Evolutionary conservation across 23 red algal genomes (phyloP), one percentile per base, ranked within the genome.

Genomic region (Cyanidioschyzon merolae): DNA sequence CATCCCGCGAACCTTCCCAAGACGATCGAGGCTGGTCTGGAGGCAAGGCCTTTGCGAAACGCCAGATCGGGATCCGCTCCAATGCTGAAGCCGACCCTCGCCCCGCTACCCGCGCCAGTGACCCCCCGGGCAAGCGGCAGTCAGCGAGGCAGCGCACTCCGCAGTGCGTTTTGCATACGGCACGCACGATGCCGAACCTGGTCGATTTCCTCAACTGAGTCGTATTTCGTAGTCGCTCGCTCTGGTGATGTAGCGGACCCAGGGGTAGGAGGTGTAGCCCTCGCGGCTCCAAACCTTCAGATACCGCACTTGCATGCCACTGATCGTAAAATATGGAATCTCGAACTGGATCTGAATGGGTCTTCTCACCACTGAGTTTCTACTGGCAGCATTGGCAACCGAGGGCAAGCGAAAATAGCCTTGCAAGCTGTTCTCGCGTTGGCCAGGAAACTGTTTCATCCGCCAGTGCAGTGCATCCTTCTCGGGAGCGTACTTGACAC

Each of bases 311-410:
- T 98, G 94, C 34, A 91, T 54, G 29, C 94, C 94, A 29, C 87
- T 90, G 1, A 91, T 84, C 17, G 94, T 90, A 75, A 91, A 98
- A 68, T 98, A 98, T 2, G 94, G 94, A 21, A 98, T 88, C 67
- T 98, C 94, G 77, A 98, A 98, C 57, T 89, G 77, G 26, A 98
- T 80, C 25, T 58, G 76, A 50, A 98, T 91, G 39, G 94, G 94
- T 68, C 94, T 68, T 50, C 79, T 80, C 0, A 88, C 84, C 26
- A 85, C 50, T 17, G 79, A 79, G 32, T 98, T 85, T 27, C 94
- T 74, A n/a, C 83, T 80, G 7, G 41, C 39, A 2, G 59, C 82
- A 12, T 86, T 83, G 24, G 87, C 88, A 58, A 91, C 76, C 26
- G 85, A 90, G 50, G 94, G 94, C 17, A 98, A 58, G 24, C 83